Evolutionary conservation across 192 early-diverging fungal species (phyloP).

Genomic region (Oehlia diaphana): DNA sequence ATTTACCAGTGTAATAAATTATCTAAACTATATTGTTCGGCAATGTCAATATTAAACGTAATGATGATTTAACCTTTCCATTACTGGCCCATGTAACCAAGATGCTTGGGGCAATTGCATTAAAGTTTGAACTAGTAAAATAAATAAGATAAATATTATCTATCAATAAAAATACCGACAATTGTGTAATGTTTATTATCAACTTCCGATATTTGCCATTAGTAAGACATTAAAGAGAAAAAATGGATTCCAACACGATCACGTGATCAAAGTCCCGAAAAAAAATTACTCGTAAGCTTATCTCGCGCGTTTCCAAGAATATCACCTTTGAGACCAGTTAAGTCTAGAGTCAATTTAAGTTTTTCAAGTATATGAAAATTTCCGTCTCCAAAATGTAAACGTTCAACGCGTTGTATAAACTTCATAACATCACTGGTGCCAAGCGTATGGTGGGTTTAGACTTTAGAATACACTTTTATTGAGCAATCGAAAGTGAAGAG

Average conservation of each 20-base stretch:
- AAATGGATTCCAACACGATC: background rate
- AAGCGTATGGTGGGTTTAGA: background rate
- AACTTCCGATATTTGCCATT: background rate
- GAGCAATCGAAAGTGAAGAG: too few relatives aligned
- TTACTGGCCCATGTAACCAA: background rate
- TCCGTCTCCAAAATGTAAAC: background rate
- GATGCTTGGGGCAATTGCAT: background rate
- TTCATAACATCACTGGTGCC: background rate
- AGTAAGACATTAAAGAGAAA: background rate
- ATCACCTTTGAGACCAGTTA: background rate
- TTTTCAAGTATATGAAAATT: background rate
- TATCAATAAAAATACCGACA: background rate
- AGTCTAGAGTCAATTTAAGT: background rate
- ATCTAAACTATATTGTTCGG: background rate
- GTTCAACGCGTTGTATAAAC: slow-evolving; percentile 10
- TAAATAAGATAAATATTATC: too few relatives aligned
- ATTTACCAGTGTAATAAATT: background rate
- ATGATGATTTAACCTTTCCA: background rate
- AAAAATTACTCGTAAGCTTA: background rate
- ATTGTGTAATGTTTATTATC: background rate
- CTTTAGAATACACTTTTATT: background rate
- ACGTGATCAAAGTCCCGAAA: background rate
- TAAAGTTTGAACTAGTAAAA: background rate
- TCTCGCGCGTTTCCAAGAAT: background rate
- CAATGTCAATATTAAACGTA: background rate